Evolutionary conservation across 352 stramenopile species (phyloP), one percentile per base, ranked within the genome.

Genomic region (Phytophthora pluvialis): DNA sequence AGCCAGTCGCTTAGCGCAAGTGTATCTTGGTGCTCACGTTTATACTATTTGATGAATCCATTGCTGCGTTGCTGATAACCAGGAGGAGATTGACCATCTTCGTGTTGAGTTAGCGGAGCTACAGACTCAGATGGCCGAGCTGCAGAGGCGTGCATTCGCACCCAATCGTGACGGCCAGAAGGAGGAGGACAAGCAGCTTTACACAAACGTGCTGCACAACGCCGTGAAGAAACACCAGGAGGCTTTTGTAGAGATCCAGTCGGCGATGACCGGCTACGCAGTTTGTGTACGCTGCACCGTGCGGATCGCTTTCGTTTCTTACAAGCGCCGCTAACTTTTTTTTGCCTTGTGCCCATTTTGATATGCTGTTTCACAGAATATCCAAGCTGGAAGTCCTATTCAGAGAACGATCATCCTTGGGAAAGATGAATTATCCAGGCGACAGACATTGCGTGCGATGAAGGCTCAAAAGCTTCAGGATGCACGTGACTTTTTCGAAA

Each of bases 21-120:
- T 35, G 6, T 3, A 35, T 35, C 10, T 11, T 35, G 31, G 3
- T 35, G 31, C 31, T 35, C 12, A 40, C 12, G 35, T 40, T n/a
- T 40, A 40, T 40, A n/a, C 35, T 40, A 1, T 51, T 43, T 51
- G 40, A 29, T 49, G 25, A 15, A 57, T 45, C 39, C 36, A 53
- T 29, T 60, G 49, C n/a, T 56, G 6, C 39, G 32, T 16, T 36
- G 28, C 25, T 49, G 43, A 16, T 6, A 15, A 38, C 10, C 18
- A 75, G 67, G 70, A 78, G 50, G 67, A 75, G 48, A 78, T 71
- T 12, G 59, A 73, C 10, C 42, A 36, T 16, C 67, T 76, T 31
- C 57, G 64, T 15, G 55, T 42, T 7, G 65, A 78, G 43, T 42
- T 78, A 29, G 56, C 44, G 5, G 43, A 53, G 42, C 35, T 78